Percentiles rank a stretch among this genome's conserved stretches.
Evolutionary conservation across 164 flowering plant species (phyloP).

Genomic region (Vitis cinerea): DNA sequence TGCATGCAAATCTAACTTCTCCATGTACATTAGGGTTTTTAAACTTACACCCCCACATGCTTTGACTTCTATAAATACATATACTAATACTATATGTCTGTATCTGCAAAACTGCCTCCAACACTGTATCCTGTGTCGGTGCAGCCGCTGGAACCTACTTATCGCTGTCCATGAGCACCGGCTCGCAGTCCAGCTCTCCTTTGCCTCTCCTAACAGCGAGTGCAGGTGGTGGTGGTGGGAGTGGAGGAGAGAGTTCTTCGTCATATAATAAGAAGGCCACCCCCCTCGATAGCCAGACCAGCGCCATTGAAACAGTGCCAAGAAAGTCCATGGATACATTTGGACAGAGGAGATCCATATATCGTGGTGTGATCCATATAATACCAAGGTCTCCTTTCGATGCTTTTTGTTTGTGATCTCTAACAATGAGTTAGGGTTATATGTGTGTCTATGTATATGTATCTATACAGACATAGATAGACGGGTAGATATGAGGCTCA

Average conservation of each 20-base stretch:
- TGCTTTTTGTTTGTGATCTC: not conserved
- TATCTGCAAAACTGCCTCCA: conserved; percentile 1
- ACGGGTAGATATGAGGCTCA: conserved; percentile 97
- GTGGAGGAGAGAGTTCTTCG: conserved; percentile 38
- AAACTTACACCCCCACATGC: too few relatives aligned
- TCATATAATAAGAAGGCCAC: conserved; percentile 27
- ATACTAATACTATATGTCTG: too few relatives aligned
- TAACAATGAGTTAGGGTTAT: not conserved
- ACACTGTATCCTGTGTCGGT: conserved; percentile 4
- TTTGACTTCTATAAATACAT: too few relatives aligned
- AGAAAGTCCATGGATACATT: conserved; percentile 82
- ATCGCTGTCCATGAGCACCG: conserved; percentile 74
- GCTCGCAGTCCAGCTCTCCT: conserved; percentile 40
- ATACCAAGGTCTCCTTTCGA: conserved; percentile 54
- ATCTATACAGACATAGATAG: conserved; percentile 78
- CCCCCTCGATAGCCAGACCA: conserved; percentile 34
- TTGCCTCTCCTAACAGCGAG: conserved; percentile 29
- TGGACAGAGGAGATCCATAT: conserved; percentile 92
- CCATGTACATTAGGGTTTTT: too few relatives aligned
- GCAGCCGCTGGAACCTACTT: conserved; percentile 9
- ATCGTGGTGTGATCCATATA: conserved; percentile 98
- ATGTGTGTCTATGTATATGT: too few relatives aligned
- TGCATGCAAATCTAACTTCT: too few relatives aligned
- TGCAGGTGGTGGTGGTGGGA: conserved; percentile 4
- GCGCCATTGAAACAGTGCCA: conserved; percentile 60